Percentiles rank a stretch among this genome's conserved stretches.
These are phyloP conservation scores for Solanum sitiens DNA, from an alignment of 257 asterid species.

Conservation along the genomic window DNA sequence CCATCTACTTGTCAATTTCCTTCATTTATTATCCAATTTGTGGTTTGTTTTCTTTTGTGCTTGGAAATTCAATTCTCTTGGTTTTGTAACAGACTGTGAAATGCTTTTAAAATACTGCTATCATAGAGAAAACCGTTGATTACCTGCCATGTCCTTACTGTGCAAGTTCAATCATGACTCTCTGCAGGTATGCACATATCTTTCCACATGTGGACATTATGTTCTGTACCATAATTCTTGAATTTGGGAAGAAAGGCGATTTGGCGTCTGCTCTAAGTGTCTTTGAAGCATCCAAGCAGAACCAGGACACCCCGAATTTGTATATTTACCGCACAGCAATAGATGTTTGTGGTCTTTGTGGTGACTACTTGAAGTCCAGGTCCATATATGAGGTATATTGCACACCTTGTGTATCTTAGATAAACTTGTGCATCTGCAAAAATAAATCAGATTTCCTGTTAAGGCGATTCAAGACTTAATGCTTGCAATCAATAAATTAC, in stretches of 20 bases:
- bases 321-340: constrained; percentile 70
- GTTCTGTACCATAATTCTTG: constrained; percentile 57
- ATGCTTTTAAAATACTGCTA: background rate
- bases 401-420: background rate
- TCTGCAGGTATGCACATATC: constrained; percentile 58
- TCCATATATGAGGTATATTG: constrained; percentile 74
- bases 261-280: constrained; percentile 59
- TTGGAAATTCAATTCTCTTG: background rate
- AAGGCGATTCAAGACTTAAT: background rate
- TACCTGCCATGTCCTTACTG: background rate
- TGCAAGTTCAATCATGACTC: background rate
- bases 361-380: constrained; percentile 73
- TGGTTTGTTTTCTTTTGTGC: background rate
- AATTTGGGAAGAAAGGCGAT: constrained; percentile 79
- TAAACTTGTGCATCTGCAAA: background rate
- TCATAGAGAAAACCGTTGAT: background rate
- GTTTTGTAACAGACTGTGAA: background rate
- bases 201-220: constrained; percentile 45
- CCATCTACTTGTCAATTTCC: background rate
- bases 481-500: background rate
- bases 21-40: background rate
- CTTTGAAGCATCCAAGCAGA: constrained; percentile 59
- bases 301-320: constrained; percentile 50
- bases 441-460: background rate
- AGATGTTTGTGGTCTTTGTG: constrained; percentile 96